Percentiles rank a stretch among this genome's conserved stretches.
Evolutionary conservation across 2,329 filamentous ascomycete species (phyloP).

Genomic region (Fusarium nurragi): DNA sequence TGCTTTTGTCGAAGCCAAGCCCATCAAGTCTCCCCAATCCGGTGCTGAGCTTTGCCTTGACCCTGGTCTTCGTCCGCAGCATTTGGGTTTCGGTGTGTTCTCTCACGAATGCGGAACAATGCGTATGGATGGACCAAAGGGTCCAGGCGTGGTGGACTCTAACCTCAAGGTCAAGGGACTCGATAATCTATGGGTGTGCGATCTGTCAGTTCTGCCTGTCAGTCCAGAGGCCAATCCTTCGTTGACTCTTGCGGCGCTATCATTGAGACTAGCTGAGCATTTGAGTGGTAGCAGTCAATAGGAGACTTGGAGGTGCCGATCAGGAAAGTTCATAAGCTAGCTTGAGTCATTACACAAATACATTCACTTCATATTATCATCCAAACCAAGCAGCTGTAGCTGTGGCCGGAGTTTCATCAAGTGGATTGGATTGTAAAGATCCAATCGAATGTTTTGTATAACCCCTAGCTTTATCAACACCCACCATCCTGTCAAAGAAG

Average conservation of each 20-base stretch:
- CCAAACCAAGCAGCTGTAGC: no score
- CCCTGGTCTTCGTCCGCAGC: constrained; percentile 13
- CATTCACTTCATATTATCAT: no score
- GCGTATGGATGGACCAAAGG: constrained; percentile 23
- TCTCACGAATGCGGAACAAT: constrained; percentile 34
- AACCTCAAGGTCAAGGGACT: constrained; percentile 23
- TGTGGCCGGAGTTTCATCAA: no score
- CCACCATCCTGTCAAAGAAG: no score
- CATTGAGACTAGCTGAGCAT: constrained; percentile 23
- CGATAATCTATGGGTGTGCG: constrained; percentile 28
- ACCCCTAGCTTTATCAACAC: no score
- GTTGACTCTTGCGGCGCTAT: constrained; percentile 23
- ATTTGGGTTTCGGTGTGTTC: constrained; percentile 29
- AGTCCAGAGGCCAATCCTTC: constrained; percentile 30
- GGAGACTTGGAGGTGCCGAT: accelerated
- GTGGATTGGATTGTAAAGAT: no score
- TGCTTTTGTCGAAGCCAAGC: constrained; percentile 1
- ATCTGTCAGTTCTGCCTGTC: constrained; percentile 27
- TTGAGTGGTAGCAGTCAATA: not conserved
- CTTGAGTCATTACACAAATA: no score
- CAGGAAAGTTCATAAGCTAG: no score
- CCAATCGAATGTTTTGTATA: no score
- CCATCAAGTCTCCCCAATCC: not conserved
- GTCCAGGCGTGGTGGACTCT: constrained; percentile 1
- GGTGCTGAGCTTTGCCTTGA: not conserved